A percentile compares a stretch with the other conserved stretches of the same genome.
phyloP scores from a whole-genome alignment of 2,329 filamentous ascomycete genomes.

The Ophiosphaerella herpotricha region DNA sequence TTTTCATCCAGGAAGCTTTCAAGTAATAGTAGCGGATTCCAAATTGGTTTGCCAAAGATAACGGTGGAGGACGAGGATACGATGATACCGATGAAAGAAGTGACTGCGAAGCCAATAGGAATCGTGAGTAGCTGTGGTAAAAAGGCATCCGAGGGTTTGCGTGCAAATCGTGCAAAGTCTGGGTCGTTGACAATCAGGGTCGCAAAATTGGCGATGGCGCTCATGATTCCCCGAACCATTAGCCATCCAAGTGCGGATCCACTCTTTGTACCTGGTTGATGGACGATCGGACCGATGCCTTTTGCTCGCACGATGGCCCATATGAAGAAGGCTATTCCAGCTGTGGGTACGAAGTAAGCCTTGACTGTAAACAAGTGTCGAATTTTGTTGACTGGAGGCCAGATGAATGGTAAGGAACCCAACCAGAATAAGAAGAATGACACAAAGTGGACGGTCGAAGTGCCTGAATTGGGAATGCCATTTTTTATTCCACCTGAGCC shows the following conservation, averaged over 20 bases:
- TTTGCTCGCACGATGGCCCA: constrained; percentile 84
- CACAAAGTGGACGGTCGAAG: constrained; percentile 74
- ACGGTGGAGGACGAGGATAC: constrained; percentile 54
- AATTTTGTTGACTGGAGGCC: constrained; percentile 87
- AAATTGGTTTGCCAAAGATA: constrained; percentile 49
- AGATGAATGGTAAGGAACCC: constrained; percentile 78
- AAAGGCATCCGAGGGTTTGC: constrained; percentile 74
- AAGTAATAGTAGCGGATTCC: constrained; percentile 50
- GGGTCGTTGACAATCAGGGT: constrained; percentile 80
- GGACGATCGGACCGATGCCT: constrained; percentile 81
- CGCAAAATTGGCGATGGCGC: constrained; percentile 86
- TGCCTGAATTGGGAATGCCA: constrained; percentile 70
- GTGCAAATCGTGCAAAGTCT: constrained; percentile 84
- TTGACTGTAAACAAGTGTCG: constrained; percentile 92
- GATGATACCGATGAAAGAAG: constrained; percentile 74
- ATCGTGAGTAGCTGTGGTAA: constrained; percentile 73
- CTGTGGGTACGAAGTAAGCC: constrained; percentile 78
- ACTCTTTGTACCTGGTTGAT: constrained; percentile 64
- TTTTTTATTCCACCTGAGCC: constrained; percentile 62
- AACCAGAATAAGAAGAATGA: constrained; percentile 91
- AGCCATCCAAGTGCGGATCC: constrained; percentile 79
- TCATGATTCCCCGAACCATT: constrained; percentile 85
- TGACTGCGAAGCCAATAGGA: constrained; percentile 61
- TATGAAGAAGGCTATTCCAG: constrained; percentile 84
- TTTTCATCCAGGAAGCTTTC: constrained; percentile 49